Base-by-base conservation (phyloP, 192 early-diverging fungal genomes). In the Backusella tuberculispora region DNA sequence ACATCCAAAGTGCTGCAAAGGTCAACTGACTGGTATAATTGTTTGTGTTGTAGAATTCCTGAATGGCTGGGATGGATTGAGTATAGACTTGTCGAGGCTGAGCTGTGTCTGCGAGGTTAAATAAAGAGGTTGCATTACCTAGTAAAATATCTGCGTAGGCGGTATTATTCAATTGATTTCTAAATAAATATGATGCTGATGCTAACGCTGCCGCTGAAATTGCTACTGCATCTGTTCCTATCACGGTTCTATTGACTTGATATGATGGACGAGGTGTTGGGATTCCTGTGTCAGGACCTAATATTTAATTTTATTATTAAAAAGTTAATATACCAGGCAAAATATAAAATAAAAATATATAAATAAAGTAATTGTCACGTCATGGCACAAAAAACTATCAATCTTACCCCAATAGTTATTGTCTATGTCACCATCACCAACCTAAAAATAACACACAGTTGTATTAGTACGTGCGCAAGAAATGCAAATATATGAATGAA, bases 1-100 rank as follows among this genome's bases (percentile, higher is more conserved):
- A 87, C 72, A 90, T 78, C 89, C 89, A 90, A 8, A 85, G 77
- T 21, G 88, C 87, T 46, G 80, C 88, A 80, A 76, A 90, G 1
- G 86, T 85, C 0, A 90, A 72, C 60, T 90, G 83, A 64, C 85
- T 81, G 14, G 74, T 64, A 65, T 78, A 86, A 24, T 69, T 69
- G 1, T 75, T 80, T 8, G 88, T 85, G 1, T 66, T 47, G 60
- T 90, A 90, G 34, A 79, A 82, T 41, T 80, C 81, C 2, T 64
- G 34, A 1, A 65, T 75, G 4, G 78, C 81, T n/a, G 84, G 76
- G n/a, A 87, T 78, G 6, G 80, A 78, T 3, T 66, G 77, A 5
- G 79, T 78, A 43, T 90, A 89, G 7, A 74, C 71, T 13, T 77
- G 80, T 19, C 78, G 79, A 47, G 87, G 89, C 21, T 43, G 65